phyloP scores from a whole-genome alignment of 805 yeast genomes.

The Wickerhamomyces bisporus region DNA sequence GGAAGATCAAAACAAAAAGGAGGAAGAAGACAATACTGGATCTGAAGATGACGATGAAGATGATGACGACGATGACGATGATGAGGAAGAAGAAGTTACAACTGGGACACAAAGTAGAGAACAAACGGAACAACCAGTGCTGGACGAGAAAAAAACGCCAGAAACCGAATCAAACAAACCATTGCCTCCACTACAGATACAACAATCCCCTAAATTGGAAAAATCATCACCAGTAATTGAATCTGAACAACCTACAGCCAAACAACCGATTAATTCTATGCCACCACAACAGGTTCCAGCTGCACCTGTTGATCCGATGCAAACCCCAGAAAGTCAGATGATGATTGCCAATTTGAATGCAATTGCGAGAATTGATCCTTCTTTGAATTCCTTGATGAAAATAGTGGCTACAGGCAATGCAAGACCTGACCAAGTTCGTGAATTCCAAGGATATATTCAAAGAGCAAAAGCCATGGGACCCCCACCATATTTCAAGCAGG shows the following conservation, averaged over 20 bases:
- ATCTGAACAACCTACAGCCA: too few species aligned
- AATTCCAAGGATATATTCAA: conserved; percentile 76
- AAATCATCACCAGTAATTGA: not conserved
- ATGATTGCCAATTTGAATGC: conserved; percentile 83
- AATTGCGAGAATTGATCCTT: conserved; percentile 70
- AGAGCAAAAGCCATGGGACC: conserved; percentile 73
- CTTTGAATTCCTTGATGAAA: conserved; percentile 70
- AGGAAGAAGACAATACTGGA: not conserved
- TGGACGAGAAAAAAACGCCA: not conserved
- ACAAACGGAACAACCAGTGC: conserved; percentile 1
- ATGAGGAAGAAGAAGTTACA: conserved; percentile 8
- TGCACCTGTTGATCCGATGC: conserved; percentile 36
- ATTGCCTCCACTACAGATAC: conserved; percentile 13
- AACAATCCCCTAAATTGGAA: not conserved
- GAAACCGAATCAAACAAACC: conserved; percentile 4
- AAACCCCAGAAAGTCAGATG: conserved; percentile 61
- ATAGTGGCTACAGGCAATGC: conserved; percentile 84
- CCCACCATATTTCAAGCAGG: conserved; percentile 33
- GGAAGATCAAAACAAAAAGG: not conserved
- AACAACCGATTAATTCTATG: too few species aligned
- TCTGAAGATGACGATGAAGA: conserved; percentile 5
- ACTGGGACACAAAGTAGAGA: conserved; percentile 4
- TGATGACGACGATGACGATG: conserved; percentile 8
- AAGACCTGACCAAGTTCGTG: conserved; percentile 59
- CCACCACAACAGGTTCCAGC: too few species aligned